Evolutionary conservation across 1,139 yeast genomes (phyloP).

Genomic region (Candida neerlandica): DNA sequence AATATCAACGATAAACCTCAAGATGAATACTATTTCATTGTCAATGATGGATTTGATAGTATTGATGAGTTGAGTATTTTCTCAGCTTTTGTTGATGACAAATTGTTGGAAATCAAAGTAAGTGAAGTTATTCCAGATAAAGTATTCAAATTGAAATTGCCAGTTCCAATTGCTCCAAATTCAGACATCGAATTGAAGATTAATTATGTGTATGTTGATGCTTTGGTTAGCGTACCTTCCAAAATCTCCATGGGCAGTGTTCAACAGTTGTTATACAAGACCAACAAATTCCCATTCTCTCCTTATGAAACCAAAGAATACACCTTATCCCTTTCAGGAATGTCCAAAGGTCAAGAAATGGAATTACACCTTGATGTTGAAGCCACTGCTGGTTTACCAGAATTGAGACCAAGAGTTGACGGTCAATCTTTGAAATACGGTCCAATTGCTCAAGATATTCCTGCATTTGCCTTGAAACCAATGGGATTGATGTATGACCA

Average conservation of each 20-base stretch:
- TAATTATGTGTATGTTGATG: conserved; percentile 54
- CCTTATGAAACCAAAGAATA: conserved; percentile 63
- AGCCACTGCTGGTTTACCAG: conserved; percentile 24
- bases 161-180: conserved; percentile 69
- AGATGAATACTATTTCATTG: conserved; percentile 55
- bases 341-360: conserved; percentile 50
- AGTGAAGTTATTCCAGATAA: conserved; percentile 34
- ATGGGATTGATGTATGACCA: conserved; percentile 65
- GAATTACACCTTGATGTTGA: conserved; percentile 18
- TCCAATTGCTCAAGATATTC: conserved; percentile 45
- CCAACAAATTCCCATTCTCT: conserved; percentile 60
- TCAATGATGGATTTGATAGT: conserved; percentile 50
- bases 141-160: conserved; percentile 51
- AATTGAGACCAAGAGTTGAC: conserved; percentile 35
- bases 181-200: conserved; percentile 52
- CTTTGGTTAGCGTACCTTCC: conserved; percentile 64
- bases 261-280: conserved; percentile 60
- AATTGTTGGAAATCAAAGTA: conserved; percentile 27
- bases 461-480: conserved; percentile 51
- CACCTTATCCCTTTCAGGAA: conserved; percentile 53
- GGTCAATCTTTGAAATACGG: conserved; percentile 55
- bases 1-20: conserved; percentile 62
- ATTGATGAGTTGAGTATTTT: conserved; percentile 51
- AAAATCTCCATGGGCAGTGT: conserved; percentile 58
- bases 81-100: conserved; percentile 33